phyloP scores from a whole-genome alignment of 352 stramenopile genomes.

The Thraustochytrium sp. region DNA sequence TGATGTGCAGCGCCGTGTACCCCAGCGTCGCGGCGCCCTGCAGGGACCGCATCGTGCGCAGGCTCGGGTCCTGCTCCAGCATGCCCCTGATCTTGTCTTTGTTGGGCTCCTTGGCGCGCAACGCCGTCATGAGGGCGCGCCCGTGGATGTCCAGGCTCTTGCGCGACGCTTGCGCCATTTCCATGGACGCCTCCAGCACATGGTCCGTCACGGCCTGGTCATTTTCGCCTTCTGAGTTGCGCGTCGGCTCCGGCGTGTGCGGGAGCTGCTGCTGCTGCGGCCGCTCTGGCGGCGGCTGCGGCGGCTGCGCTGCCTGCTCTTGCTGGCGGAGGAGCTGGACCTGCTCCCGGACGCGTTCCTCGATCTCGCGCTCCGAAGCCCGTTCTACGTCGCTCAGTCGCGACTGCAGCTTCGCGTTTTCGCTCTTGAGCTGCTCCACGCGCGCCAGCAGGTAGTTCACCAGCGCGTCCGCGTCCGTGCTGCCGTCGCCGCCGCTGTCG shows the following conservation, averaged over 20 bases:
- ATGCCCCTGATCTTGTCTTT: not conserved
- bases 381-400: too few species aligned
- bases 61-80: not conserved
- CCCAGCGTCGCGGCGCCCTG: not conserved
- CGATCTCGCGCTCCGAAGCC: too few species aligned
- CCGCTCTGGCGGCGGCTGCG: too few species aligned
- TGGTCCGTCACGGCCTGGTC: not conserved
- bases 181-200: not conserved
- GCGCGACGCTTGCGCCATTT: not conserved
- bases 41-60: constrained; percentile 19
- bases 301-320: too few species aligned
- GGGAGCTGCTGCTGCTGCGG: too few species aligned
- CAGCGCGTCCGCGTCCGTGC: not conserved
- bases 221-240: not conserved
- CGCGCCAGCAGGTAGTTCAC: not conserved
- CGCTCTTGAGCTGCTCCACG: not conserved
- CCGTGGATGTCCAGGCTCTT: not conserved
- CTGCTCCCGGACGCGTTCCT: too few species aligned
- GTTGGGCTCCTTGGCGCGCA: not conserved
- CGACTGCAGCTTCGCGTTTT: not conserved
- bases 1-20: not conserved
- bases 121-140: not conserved
- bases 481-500: not conserved
- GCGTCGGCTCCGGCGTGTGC: too few species aligned
- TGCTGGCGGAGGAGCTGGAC: too few species aligned